Base-by-base conservation (phyloP, 208 protist genomes). In the Naegleria lovaniensis region DNA sequence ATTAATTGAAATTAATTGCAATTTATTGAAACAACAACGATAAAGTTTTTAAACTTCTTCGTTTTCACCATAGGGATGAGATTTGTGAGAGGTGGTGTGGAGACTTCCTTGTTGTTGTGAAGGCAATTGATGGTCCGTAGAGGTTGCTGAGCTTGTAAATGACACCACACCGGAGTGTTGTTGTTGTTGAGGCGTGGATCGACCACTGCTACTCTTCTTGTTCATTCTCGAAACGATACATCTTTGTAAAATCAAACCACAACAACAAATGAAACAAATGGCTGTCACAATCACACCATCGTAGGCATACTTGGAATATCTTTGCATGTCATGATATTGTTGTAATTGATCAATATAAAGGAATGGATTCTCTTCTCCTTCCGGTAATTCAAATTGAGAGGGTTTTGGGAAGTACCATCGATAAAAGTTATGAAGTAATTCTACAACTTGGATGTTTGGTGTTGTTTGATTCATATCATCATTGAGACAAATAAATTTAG, bases 401-500 rank as follows among this genome's bases (percentile, higher is more conserved):
- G 5, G 19, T 22, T 51, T 48, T 58, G 84, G 84, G n/a, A 58
- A 88, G 36, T 88, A 88, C 84, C 88, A 90, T 16, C 51, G 9
- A 79, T 59, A 90, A 16, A 83, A 90, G 5, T 90, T 19, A 39
- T 79, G 41, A 16, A 90, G n/a, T 22, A 43, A 15, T 33, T 83
- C 29, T 36, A 91, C 83, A 29, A 88, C 76, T 86, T 36, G 43
- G 5, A 43, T 48, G 6, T 84, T 52, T 76, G 93, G 92, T 38
- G 94, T 29, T 0, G 51, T 90, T 76, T 95, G 91, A 83, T 96
- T 92, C 55, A 96, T 94, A 92, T 96, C 95, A 90, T 96, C 95
- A 85, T 96, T 96, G 15, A 96, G 41, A 90, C 95, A 96, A 84
- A 96, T 91, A 75, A 95, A 96, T 88, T 96, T 96, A 13, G 92